Evolutionary conservation across 2,329 filamentous ascomycete species (phyloP).

Genomic region (Phialocephala subalpina): DNA sequence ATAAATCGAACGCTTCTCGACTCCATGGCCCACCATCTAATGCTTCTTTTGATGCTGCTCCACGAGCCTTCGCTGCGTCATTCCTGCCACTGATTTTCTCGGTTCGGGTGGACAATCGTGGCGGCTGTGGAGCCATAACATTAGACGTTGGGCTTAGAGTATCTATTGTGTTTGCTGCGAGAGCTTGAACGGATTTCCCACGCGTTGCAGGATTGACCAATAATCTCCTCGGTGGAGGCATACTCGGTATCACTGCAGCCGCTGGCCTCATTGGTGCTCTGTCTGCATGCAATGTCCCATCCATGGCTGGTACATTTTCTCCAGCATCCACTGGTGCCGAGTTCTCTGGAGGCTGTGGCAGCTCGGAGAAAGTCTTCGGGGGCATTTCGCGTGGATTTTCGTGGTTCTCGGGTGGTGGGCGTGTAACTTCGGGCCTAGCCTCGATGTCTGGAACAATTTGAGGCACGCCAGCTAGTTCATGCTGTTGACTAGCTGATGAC

Average conservation of each 20-base stretch:
- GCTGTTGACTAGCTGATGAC: conserved; percentile 16
- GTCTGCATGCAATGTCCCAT: neutral
- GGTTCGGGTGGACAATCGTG: conserved; percentile 21
- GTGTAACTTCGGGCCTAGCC: neutral
- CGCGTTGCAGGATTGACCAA: conserved; percentile 40
- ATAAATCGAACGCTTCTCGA: conserved; percentile 46
- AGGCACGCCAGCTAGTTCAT: neutral
- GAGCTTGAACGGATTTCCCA: conserved; percentile 35
- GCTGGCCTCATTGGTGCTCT: neutral
- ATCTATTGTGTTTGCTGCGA: conserved; percentile 36
- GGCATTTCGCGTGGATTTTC: neutral
- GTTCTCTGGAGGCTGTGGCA: conserved; percentile 2
- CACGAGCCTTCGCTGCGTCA: conserved; percentile 8
- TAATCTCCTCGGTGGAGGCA: conserved; percentile 25
- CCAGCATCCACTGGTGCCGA: no score
- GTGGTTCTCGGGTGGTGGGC: neutral
- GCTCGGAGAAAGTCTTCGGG: neutral
- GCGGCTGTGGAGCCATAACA: conserved; percentile 28
- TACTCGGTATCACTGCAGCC: neutral
- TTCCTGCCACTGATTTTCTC: conserved; percentile 8
- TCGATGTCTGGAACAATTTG: neutral
- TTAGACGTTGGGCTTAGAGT: conserved; percentile 25
- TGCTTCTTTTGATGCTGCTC: conserved; percentile 5
- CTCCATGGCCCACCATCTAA: conserved; percentile 43
- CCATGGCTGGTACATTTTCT: neutral